These are phyloP conservation scores for Nicotiana sylvestris DNA, from an alignment of 257 asterid genomes.

Conservation along the genomic window DNA sequence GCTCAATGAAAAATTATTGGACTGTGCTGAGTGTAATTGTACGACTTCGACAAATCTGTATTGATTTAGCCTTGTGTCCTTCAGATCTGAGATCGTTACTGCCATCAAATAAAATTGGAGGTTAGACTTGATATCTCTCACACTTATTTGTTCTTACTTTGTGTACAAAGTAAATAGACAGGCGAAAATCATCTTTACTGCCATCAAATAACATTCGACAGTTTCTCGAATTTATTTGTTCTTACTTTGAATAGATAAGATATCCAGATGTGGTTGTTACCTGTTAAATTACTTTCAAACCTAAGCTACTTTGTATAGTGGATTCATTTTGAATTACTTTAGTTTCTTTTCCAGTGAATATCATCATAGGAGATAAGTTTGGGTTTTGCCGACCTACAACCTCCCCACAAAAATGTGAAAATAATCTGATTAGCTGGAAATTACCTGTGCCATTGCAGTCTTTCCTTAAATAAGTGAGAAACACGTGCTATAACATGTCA, in stretches of 20 bases:
- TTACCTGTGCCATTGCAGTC: background rate
- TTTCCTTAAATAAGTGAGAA: background rate
- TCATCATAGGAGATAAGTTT: background rate
- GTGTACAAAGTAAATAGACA: background rate
- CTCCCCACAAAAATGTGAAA: background rate
- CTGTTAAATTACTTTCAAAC: too few species aligned
- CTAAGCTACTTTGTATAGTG: background rate
- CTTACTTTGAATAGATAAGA: too few species aligned
- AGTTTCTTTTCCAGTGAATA: background rate
- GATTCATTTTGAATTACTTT: too few species aligned
- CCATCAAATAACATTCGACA: too few species aligned
- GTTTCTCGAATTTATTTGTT: background rate
- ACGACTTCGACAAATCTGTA: conserved; percentile 78
- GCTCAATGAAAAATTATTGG: conserved; percentile 39
- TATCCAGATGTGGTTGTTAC: too few species aligned
- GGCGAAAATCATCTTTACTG: too few species aligned
- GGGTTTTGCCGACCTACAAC: background rate
- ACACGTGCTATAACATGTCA: background rate
- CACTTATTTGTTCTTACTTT: conserved; percentile 11
- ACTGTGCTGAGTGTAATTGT: conserved; percentile 65
- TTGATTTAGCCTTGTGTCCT: conserved; percentile 45
- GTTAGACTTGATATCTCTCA: conserved; percentile 25
- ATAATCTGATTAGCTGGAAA: background rate
- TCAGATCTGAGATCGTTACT: conserved; percentile 41
- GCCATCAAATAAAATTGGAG: conserved; percentile 69